Base-by-base conservation (phyloP, 768 basidiomycete species). In the Xerocomellus dryophilus region DNA sequence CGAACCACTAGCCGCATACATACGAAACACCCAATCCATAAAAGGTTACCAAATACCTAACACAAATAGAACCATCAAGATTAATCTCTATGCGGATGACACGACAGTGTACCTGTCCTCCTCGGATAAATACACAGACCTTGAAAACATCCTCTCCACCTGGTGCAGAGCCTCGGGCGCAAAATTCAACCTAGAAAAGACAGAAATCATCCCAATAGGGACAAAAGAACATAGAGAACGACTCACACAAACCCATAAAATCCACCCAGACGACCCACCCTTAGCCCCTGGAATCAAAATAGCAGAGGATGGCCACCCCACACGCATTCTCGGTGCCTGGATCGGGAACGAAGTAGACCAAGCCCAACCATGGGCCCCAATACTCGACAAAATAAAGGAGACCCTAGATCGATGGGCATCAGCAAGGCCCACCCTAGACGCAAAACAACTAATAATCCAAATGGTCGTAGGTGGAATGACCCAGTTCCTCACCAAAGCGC, bases 401-500 rank as follows among this genome's bases (percentile, higher is more conserved):
- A 27, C 3, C 4, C 27, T 27, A 27, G 27, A 27, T 8, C 4
- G 7, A 5, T 27, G 27, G 27, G 7, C 27, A 27, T n/a, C n/a
- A n/a, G n/a, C n/a, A 27, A 31, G 7, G 7, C 70, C 68, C 0
- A 66, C 69, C 0, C 34, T 71, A 0, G 54, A 62, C 0, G 61
- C 59, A 0, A 52, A 56, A 10, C 9, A 39, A 1, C 43, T 64
- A 0, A 67, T 70, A 0, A 20, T 65, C 0, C 66, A 72, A 39
- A 62, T 67, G 44, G 43, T 43, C 0, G 43, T 67, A 0, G 67
- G 68, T 0, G 66, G 62, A 0, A 60, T 63, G 52, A 66, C 70
- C 0, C 73, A 74, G 52, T 74, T 68, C 60, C 62, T 72, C 0
- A 65, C 66, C 0, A 58, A 56, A 15, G 71, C 71, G 69, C n/a